phyloP scores from a whole-genome alignment of 306 rosid genomes.

The Sesbania bispinosa region DNA sequence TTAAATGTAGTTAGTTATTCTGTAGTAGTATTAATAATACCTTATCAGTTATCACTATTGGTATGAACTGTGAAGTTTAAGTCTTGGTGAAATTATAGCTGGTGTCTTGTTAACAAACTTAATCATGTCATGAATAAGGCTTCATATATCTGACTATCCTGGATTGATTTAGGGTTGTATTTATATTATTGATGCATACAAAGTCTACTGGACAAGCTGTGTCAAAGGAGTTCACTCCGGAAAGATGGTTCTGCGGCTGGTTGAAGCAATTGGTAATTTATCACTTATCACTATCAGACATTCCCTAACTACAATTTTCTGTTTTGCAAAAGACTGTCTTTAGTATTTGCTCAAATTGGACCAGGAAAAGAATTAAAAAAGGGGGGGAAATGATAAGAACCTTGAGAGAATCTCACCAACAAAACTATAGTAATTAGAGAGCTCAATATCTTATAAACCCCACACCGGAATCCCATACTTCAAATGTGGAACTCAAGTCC shows the following conservation, averaged over 20 bases:
- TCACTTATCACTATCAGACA: slow-evolving; percentile 6
- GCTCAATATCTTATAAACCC: too few relatives aligned
- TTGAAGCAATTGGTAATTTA: slow-evolving; percentile 89
- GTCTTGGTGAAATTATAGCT: background rate
- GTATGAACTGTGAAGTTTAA: background rate
- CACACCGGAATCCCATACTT: too few relatives aligned
- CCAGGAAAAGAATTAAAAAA: background rate
- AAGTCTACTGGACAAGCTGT: slow-evolving; percentile 87
- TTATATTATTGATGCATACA: slow-evolving; percentile 79
- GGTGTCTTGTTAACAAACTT: background rate
- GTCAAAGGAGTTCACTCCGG: slow-evolving; percentile 90
- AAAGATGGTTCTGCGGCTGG: slow-evolving; percentile 81
- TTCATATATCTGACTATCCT: slow-evolving; percentile 22
- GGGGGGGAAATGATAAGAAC: too few relatives aligned
- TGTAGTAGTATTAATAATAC: background rate
- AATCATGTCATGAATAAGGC: background rate
- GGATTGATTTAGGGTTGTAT: slow-evolving; percentile 68
- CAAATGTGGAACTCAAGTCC: too few relatives aligned
- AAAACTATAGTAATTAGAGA: too few relatives aligned
- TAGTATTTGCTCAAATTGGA: background rate
- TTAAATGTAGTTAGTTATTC: background rate
- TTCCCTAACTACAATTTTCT: background rate
- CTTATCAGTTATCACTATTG: background rate
- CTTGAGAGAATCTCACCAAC: too few relatives aligned
- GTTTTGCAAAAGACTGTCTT: background rate